phyloP scores from a whole-genome alignment of 352 stramenopile genomes.

The Pythium dissotocum region DNA sequence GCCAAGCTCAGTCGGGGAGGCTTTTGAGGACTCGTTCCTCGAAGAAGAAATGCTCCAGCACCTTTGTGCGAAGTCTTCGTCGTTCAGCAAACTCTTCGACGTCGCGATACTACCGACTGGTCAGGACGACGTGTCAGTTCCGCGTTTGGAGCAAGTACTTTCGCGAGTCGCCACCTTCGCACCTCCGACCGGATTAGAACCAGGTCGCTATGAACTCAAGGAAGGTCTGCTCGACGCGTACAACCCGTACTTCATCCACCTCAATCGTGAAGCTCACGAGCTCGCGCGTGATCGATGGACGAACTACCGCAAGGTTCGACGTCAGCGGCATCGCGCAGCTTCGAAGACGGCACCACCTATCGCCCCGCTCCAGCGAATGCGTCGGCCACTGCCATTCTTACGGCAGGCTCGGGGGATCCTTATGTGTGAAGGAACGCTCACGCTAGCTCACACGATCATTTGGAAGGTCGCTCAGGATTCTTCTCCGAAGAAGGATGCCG shows the following conservation, averaged over 20 bases:
- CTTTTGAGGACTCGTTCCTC: conserved; percentile 76
- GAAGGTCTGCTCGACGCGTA: conserved; percentile 71
- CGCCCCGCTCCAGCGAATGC: conserved; percentile 30
- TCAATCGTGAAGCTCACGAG: conserved; percentile 85
- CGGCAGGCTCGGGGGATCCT: conserved; percentile 59
- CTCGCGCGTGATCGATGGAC: conserved; percentile 82
- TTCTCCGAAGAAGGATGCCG: not conserved
- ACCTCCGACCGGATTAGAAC: conserved; percentile 70
- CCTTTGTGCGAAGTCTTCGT: conserved; percentile 70
- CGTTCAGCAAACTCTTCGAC: conserved; percentile 85
- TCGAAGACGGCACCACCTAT: conserved; percentile 19
- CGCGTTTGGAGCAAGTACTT: conserved; percentile 64
- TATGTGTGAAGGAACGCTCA: conserved; percentile 65
- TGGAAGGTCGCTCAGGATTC: conserved; percentile 48
- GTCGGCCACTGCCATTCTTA: conserved; percentile 45
- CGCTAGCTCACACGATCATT: conserved; percentile 64
- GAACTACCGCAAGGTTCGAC: conserved; percentile 62
- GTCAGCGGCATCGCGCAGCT: conserved; percentile 18
- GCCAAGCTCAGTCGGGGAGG: conserved; percentile 51
- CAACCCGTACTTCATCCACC: conserved; percentile 86
- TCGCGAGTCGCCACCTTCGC: conserved; percentile 71
- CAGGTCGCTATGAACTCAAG: conserved; percentile 81
- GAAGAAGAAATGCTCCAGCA: conserved; percentile 87
- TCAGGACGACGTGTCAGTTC: conserved; percentile 77
- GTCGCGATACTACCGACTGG: conserved; percentile 78